Conservation (phyloP, 352 stramenopile genomes). For the Phytophthora sp. region DNA sequence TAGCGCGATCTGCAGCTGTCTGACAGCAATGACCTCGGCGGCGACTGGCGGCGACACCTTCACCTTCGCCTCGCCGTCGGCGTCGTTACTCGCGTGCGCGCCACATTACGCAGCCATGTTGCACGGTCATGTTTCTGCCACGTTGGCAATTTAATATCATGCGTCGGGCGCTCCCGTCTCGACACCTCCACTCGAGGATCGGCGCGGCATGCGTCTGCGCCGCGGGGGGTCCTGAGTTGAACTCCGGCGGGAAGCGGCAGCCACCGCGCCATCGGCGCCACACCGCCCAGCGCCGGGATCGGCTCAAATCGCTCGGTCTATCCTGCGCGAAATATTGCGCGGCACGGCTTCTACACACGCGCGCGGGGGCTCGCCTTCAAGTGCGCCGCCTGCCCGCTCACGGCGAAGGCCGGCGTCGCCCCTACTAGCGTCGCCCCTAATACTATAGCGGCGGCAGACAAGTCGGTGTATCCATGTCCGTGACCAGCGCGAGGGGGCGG, state of each 20-base stretch:
- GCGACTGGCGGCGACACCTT: no score
- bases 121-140: constrained; percentile 13
- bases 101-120: no score
- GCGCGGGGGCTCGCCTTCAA: constrained; percentile 1
- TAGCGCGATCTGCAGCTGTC: constrained; percentile 9
- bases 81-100: no score
- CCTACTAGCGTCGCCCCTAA: no score
- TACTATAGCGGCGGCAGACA: no score
- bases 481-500: neutral
- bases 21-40: no score
- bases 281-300: neutral
- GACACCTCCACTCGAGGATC: neutral
- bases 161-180: no score
- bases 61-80: no score
- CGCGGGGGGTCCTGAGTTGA: neutral
- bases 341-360: constrained; percentile 10
- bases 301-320: constrained; percentile 21
- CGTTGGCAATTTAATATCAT: constrained; percentile 5
- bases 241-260: neutral
- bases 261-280: neutral
- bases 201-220: neutral
- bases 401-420: no score
- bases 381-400: neutral
- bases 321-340: constrained; percentile 32
- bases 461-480: constrained; percentile 15